Evolutionary conservation across 345 rosid species (phyloP).

Genomic region (Citrus mangshanensis): DNA sequence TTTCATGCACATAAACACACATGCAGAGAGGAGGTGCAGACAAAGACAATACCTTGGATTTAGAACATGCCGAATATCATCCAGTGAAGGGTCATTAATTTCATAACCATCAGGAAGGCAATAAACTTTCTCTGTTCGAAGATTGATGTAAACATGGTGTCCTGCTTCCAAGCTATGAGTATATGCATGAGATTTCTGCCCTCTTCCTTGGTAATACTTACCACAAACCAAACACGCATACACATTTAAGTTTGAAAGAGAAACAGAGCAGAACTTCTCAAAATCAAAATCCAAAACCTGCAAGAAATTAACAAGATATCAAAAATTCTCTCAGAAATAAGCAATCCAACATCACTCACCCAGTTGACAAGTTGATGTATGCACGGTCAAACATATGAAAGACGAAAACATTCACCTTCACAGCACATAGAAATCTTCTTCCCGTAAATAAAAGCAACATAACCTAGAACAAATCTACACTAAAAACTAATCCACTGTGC

Average conservation of each 20-base stretch:
- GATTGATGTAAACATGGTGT: slow-evolving; percentile 93
- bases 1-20: not conserved
- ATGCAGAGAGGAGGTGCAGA: not conserved
- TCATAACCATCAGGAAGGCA: slow-evolving; percentile 99
- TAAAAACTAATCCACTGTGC: not conserved
- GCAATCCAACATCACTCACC: not conserved
- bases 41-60: slow-evolving; percentile 64
- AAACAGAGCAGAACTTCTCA: slow-evolving; percentile 93
- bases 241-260: slow-evolving; percentile 81
- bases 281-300: slow-evolving; percentile 98
- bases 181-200: slow-evolving; percentile 91
- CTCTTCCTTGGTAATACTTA: slow-evolving; percentile 95
- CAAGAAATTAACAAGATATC: slow-evolving; percentile 1
- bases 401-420: not conserved
- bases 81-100: slow-evolving; percentile 88
- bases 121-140: slow-evolving; percentile 82
- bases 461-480: not conserved
- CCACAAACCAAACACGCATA: slow-evolving; percentile 98
- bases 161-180: slow-evolving; percentile 98
- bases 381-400: not conserved
- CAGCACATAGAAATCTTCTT: not conserved
- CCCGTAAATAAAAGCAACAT: not conserved
- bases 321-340: not conserved
- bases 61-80: slow-evolving; percentile 91
- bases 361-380: not conserved